Base-by-base conservation (phyloP, 1,139 yeast genomes). In the Candida tropicalis region DNA sequence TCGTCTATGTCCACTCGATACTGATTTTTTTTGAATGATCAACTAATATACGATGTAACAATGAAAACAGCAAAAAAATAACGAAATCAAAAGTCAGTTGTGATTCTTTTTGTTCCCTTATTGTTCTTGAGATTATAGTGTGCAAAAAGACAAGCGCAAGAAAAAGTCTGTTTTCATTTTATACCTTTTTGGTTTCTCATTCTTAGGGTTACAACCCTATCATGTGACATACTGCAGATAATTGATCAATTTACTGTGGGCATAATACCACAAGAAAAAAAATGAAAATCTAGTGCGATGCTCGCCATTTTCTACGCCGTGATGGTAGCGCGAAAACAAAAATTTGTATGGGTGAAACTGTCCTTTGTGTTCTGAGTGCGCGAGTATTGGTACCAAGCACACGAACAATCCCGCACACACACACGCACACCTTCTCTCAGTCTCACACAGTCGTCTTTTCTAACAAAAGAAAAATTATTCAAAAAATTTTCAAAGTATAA, bases 151-250 rank as follows among this genome's bases (percentile, higher is more conserved):
- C 5, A 33, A 33, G 20, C 5, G 26, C 9, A 18, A 9, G 16
- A 2, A 20, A 3, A 22, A 20, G n/a, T n/a, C n/a, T n/a, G n/a
- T n/a, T n/a, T 20, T 20, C 9, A 20, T 20, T 9, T 20, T 5
- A 5, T 18, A 5, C 22, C 23, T 6, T 13, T 15, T 29, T 29
- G 15, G 9, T 5, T n/a, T 13, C 5, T 28, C 8, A 6, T 2
- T 7, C 6, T 33, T 41, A 43, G 46, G 46, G 41, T 22, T 34
- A 10, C 9, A 44, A 22, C 47, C 47, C 47, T 40, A 37, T 17
- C 35, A 35, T 25, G 38, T 35, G 38, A 23, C 15, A 8, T 13
- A 15, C 29, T 27, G 37, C 40, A 41, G 37, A 36, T 41, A 40
- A 33, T 5, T 5, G 2, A 20, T 16, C 23, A 31, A 17, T 15